Evolutionary conservation across 495 filamentous ascomycete genomes (phyloP), one percentile per base, ranked within the genome.

Genomic region (Physcia stellaris): DNA sequence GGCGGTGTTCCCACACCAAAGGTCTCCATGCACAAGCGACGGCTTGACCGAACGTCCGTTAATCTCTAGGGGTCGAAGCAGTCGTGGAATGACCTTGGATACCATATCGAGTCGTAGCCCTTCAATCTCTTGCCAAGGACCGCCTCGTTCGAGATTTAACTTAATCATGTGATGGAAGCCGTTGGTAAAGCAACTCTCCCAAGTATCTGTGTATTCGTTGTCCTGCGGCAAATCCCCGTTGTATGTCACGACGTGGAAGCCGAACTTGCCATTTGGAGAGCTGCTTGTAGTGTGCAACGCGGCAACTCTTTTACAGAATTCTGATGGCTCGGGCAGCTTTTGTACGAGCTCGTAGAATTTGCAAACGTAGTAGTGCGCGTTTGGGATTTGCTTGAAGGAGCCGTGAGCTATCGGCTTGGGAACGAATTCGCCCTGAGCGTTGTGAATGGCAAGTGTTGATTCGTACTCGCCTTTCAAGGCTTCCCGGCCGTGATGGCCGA

Each of bases 21-120:
- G 45, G 33, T 63, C 50, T 0, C 59, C 56, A 34, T 62, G 60
- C 1, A 63, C 42, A 6, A 61, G 37, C 20, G 31, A 48, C 4
- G 57, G 60, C 18, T 57, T 57, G 13, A 63, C 46, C 4, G 38
- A 28, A 1, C 46, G 28, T 2, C 51, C 56, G 1, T 48, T 46
- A n/a, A 22, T 46, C 33, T 51, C 39, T 5, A 59, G 42, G 9
- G 54, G 47, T 4, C 43, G 32, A 13, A 60, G 41, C 2, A 62
- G 50, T 7, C 50, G 41, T 12, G 59, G 57, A 13, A 69, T 55
- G 11, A 67, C 56, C 24, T 57, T 58, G n/a, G n/a, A n/a, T n/a
- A n/a, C n/a, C n/a, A n/a, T n/a, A n/a, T n/a, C n/a, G n/a, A n/a
- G n/a, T n/a, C n/a, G n/a, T n/a, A n/a, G n/a, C n/a, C n/a, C n/a